These are phyloP conservation scores for Talaromyces atroroseus DNA, from an alignment of 2,329 filamentous ascomycete species.

Conservation along the genomic window DNA sequence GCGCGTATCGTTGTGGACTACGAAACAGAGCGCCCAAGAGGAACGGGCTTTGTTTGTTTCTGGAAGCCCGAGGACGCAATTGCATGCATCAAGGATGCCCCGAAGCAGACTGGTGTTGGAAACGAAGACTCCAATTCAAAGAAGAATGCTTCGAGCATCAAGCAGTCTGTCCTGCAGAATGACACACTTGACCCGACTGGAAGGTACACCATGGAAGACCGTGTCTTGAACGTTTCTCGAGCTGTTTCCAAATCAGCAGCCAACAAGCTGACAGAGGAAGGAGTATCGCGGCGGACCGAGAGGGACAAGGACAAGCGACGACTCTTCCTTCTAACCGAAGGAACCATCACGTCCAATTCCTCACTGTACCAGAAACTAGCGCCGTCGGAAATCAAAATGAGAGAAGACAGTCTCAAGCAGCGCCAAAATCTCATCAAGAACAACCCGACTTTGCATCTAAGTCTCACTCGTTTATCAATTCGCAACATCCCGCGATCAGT, in stretches of 20 bases:
- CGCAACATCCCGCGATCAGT: slow-evolving; percentile 85
- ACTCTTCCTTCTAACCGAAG: slow-evolving; percentile 82
- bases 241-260: slow-evolving; percentile 84
- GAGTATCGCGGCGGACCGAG: slow-evolving; percentile 56
- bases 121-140: slow-evolving; percentile 37
- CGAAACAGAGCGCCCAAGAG: slow-evolving; percentile 77
- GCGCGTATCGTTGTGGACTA: slow-evolving; percentile 86
- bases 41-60: slow-evolving; percentile 95
- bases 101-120: slow-evolving; percentile 45
- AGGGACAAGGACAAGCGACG: slow-evolving; percentile 82
- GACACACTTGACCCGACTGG: slow-evolving; percentile 75
- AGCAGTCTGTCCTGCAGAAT: slow-evolving; percentile 82
- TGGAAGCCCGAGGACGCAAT: slow-evolving; percentile 69
- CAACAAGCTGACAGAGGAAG: slow-evolving; percentile 65
- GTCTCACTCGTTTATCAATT: slow-evolving; percentile 81
- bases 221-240: slow-evolving; percentile 74
- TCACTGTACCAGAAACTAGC: slow-evolving; percentile 71
- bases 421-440: slow-evolving; percentile 83
- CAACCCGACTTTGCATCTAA: slow-evolving; percentile 85
- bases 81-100: slow-evolving; percentile 69
- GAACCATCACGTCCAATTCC: slow-evolving; percentile 71
- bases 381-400: slow-evolving; percentile 75
- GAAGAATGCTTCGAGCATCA: slow-evolving; percentile 46
- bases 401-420: slow-evolving; percentile 80
- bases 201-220: slow-evolving; percentile 83